phyloP scores from a whole-genome alignment of 441 rosid genomes.

The Syzygium malaccense region DNA sequence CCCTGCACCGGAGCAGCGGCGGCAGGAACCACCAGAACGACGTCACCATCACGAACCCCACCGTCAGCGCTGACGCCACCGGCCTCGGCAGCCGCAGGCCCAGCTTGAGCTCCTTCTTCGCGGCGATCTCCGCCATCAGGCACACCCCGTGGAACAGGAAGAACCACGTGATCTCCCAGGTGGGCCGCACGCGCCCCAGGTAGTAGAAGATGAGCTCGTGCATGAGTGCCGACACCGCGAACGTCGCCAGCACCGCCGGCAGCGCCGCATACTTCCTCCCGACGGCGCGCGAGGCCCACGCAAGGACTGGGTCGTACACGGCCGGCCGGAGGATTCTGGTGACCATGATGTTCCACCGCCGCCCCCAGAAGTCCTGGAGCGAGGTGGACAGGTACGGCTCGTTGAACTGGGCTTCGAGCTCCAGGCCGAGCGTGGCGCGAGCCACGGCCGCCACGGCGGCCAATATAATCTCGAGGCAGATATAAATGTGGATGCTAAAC shows the following conservation, averaged over 20 bases:
- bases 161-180: slow-evolving; percentile 25
- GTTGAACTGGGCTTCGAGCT: slow-evolving; percentile 16
- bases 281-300: neutral
- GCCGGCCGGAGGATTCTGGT: slow-evolving; percentile 9
- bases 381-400: slow-evolving; percentile 12
- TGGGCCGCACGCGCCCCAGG: slow-evolving; percentile 12
- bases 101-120: neutral
- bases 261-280: slow-evolving; percentile 11
- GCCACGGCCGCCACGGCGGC: slow-evolving; percentile 13
- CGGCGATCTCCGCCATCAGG: slow-evolving; percentile 9
- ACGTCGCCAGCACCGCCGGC: slow-evolving; percentile 14
- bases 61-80: neutral
- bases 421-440: neutral
- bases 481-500: neutral
- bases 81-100: slow-evolving; percentile 5
- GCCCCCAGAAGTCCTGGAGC: slow-evolving; percentile 15
- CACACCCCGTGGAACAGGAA: slow-evolving; percentile 24
- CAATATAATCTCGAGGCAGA: neutral
- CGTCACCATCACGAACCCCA: slow-evolving; percentile 13
- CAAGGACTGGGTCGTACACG: slow-evolving; percentile 2
- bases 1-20: slow-evolving; percentile 1
- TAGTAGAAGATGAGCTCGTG: slow-evolving; percentile 29
- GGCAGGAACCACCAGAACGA: slow-evolving; percentile 22
- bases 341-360: slow-evolving; percentile 15
- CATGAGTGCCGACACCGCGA: slow-evolving; percentile 22